These are phyloP conservation scores for Aegilops tauschii DNA, from an alignment of 176 grass and related monocot species.

Conservation along the genomic window DNA sequence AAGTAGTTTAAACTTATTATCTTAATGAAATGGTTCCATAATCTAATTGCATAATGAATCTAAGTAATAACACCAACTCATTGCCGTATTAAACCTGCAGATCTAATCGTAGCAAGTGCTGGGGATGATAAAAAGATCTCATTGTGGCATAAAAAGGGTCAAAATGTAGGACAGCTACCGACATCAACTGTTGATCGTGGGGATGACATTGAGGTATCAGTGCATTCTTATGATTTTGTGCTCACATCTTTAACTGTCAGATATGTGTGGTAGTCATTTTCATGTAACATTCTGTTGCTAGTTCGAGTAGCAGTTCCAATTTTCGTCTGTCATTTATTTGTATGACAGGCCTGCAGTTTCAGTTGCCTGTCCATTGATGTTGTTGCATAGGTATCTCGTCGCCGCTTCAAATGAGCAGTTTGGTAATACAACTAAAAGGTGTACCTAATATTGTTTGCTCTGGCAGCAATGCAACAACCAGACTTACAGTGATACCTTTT, in stretches of 20 bases:
- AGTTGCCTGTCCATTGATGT: background rate
- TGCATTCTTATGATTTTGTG: slow-evolving; percentile 30
- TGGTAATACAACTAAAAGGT: background rate
- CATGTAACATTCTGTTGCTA: background rate
- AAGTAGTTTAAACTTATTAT: slow-evolving; percentile 6
- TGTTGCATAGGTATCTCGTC: background rate
- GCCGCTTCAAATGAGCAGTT: background rate
- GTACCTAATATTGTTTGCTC: background rate
- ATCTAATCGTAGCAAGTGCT: slow-evolving; percentile 87
- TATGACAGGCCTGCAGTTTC: slow-evolving; percentile 14
- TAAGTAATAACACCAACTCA: slow-evolving; percentile 10
- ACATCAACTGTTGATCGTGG: slow-evolving; percentile 65
- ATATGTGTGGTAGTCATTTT: background rate
- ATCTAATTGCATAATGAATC: slow-evolving; percentile 8
- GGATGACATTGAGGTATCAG: slow-evolving; percentile 81
- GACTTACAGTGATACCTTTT: background rate
- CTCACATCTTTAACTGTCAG: background rate
- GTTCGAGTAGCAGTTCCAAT: background rate
- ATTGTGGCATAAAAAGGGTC: slow-evolving; percentile 89
- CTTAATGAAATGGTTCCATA: background rate
- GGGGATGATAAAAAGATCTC: slow-evolving; percentile 98
- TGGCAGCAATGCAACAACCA: background rate
- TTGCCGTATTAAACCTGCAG: slow-evolving; percentile 48
- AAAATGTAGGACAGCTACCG: slow-evolving; percentile 76
- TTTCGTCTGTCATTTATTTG: background rate